phyloP scores from a whole-genome alignment of 2,329 filamentous ascomycete species.

The Lachnum nothofagi region DNA sequence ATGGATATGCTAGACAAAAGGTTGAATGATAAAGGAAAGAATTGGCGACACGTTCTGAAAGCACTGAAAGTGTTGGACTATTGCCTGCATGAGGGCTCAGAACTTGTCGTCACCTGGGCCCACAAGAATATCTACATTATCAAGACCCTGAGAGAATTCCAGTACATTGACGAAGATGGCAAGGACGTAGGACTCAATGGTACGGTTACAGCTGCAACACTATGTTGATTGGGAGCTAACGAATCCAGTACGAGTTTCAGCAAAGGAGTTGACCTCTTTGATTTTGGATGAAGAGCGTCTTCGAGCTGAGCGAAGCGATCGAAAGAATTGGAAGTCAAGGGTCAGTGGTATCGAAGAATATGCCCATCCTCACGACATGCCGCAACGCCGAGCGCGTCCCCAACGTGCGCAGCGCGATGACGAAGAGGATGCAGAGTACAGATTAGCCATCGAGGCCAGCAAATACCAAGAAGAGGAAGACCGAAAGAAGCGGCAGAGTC shows the following conservation, averaged over 20 bases:
- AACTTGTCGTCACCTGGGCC: constrained; percentile 95
- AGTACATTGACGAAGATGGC: constrained; percentile 92
- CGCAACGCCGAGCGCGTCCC: constrained; percentile 42
- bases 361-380: constrained; percentile 42
- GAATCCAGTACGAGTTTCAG: constrained; percentile 76
- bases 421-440: constrained; percentile 87
- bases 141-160: constrained; percentile 95
- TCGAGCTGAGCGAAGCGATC: constrained; percentile 81
- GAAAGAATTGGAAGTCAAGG: constrained; percentile 93
- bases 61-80: constrained; percentile 97
- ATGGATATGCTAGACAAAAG: constrained; percentile 99
- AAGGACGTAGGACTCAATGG: constrained; percentile 95
- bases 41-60: constrained; percentile 97
- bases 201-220: constrained; percentile 40
- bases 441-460: constrained; percentile 86
- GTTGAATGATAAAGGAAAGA: constrained; percentile 98
- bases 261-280: constrained; percentile 88
- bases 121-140: constrained; percentile 98
- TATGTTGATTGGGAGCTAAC: constrained; percentile 14
- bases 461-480: constrained; percentile 94
- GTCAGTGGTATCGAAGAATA: constrained; percentile 90
- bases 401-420: constrained; percentile 52
- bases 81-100: constrained; percentile 93
- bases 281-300: constrained; percentile 91
- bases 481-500: constrained; percentile 62